Percentiles rank a stretch among this genome's conserved stretches.
Evolutionary conservation across 2,329 filamentous ascomycete species (phyloP).

Genomic region (Fusarium pininemorale): DNA sequence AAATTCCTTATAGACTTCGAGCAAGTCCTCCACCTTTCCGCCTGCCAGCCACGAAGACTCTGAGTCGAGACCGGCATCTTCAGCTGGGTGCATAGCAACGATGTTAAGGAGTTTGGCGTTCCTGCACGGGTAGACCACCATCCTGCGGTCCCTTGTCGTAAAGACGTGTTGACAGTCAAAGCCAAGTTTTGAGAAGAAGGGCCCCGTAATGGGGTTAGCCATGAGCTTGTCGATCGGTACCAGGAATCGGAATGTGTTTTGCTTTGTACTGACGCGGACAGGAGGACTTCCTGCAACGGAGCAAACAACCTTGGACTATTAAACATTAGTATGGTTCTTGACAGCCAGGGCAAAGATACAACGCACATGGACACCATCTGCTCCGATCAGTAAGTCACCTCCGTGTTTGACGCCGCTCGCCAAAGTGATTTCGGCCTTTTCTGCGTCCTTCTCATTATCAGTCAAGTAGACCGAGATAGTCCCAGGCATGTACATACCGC

Average conservation of each 20-base stretch:
- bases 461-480: background rate
- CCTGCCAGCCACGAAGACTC: conserved; percentile 3
- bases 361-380: conserved; percentile 5
- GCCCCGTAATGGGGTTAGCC: background rate
- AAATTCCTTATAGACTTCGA: background rate
- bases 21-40: background rate
- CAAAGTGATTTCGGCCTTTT: background rate
- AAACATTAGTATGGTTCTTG: rapidly evolving
- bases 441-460: background rate
- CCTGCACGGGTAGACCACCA: background rate
- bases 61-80: background rate
- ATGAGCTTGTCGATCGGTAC: conserved; percentile 4
- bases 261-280: background rate
- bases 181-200: background rate
- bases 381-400: background rate
- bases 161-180: conserved; percentile 8
- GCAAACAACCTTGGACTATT: background rate
- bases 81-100: background rate
- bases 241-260: conserved; percentile 1
- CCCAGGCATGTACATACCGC: background rate
- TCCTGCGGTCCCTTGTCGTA: background rate
- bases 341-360: rapidly evolving
- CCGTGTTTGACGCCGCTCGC: background rate
- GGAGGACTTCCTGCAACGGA: background rate
- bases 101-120: background rate